These are phyloP conservation scores for Saccharomycopsis sp. DNA, from an alignment of 805 yeast species.

Conservation along the genomic window DNA sequence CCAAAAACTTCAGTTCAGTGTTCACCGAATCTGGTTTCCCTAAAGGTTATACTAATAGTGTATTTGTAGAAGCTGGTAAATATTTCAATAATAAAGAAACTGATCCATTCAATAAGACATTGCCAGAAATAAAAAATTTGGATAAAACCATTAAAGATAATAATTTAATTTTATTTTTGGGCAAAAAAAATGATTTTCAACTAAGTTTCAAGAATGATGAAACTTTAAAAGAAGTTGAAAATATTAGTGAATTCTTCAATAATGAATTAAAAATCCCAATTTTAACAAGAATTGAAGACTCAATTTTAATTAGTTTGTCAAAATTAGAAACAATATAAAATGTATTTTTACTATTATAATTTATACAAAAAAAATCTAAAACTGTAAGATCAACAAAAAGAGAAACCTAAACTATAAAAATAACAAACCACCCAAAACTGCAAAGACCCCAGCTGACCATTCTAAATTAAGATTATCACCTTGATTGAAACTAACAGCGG, in stretches of 20 bases:
- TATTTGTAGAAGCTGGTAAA: conserved; percentile 60
- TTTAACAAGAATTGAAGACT: conserved; percentile 62
- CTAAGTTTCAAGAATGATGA: conserved; percentile 42
- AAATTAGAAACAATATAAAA: conserved; percentile 17
- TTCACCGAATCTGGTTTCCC: conserved; percentile 61
- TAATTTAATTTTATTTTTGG: conserved; percentile 43
- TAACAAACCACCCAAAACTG: not conserved
- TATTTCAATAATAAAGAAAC: conserved; percentile 33
- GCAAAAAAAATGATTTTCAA: conserved; percentile 50
- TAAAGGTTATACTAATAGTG: conserved; percentile 59
- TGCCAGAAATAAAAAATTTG: conserved; percentile 22
- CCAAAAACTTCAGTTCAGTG: conserved; percentile 45
- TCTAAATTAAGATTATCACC: too few relatives aligned
- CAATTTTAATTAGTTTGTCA: conserved; percentile 48
- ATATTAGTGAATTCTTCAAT: conserved; percentile 47
- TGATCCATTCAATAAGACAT: conserved; percentile 19
- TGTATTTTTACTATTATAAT: too few relatives aligned
- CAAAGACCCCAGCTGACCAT: not conserved
- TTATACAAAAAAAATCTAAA: too few relatives aligned
- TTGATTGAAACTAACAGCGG: too few relatives aligned
- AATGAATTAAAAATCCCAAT: conserved; percentile 49
- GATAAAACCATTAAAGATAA: conserved; percentile 19
- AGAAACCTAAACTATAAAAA: not conserved
- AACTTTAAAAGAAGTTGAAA: conserved; percentile 40
- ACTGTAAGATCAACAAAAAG: not conserved